phyloP scores from a whole-genome alignment of 148 eudicot genomes.

The Dysphania ambrosioides region DNA sequence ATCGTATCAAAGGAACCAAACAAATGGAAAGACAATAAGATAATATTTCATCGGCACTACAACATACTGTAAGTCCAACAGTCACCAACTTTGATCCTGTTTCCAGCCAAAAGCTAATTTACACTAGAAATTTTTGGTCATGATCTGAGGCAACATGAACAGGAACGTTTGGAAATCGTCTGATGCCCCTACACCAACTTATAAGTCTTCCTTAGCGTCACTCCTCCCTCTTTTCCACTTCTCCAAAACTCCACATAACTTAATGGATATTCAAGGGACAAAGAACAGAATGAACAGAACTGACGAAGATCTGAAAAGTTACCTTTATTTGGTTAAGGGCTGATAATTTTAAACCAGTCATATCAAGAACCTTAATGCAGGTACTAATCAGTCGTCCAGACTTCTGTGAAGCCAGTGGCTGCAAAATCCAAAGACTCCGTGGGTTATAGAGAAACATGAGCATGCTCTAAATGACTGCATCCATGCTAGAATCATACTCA shows the following conservation, averaged over 20 bases:
- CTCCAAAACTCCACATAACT: constrained; percentile 2
- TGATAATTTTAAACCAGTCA: constrained; percentile 93
- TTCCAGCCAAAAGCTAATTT: background rate
- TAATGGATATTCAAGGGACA: background rate
- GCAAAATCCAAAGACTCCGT: constrained; percentile 15
- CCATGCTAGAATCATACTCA: constrained; percentile 33
- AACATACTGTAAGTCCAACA: background rate
- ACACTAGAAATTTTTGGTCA: background rate
- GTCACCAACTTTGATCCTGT: background rate
- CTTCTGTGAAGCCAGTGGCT: constrained; percentile 78
- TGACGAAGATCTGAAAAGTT: constrained; percentile 11
- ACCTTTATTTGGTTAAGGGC: constrained; percentile 93
- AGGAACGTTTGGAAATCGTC: background rate
- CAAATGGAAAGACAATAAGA: background rate
- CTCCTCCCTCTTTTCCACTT: background rate
- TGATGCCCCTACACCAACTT: background rate
- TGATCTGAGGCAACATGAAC: background rate
- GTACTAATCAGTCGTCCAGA: constrained; percentile 66
- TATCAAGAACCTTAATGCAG: constrained; percentile 89
- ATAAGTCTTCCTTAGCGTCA: background rate
- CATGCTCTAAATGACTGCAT: background rate
- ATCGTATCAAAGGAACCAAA: constrained; percentile 2
- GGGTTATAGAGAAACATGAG: constrained; percentile 6
- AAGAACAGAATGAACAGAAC: background rate
- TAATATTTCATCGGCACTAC: background rate